phyloP scores from a whole-genome alignment of 441 rosid species.

The Gossypium schwendimanii region DNA sequence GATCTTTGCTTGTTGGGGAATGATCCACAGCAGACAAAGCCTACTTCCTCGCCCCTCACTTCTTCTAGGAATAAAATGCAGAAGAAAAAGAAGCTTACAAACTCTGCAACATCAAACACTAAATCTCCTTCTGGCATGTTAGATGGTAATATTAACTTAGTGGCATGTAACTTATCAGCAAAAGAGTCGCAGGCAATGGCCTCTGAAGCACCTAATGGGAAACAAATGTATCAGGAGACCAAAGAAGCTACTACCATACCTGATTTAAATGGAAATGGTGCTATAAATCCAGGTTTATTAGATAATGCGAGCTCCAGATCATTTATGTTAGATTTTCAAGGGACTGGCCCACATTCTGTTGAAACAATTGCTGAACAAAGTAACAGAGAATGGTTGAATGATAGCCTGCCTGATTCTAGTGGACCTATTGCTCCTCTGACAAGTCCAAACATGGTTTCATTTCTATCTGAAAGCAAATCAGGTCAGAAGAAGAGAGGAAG shows the following conservation, averaged over 20 bases:
- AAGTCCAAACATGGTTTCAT: constrained; percentile 13
- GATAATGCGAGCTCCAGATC: constrained; percentile 21
- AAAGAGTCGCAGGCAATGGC: constrained; percentile 23
- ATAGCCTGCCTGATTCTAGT: constrained; percentile 22
- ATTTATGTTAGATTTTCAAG: constrained; percentile 36
- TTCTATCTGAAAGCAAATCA: constrained; percentile 22
- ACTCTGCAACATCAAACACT: constrained; percentile 24
- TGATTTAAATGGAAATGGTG: constrained; percentile 51
- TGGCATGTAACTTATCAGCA: constrained; percentile 20
- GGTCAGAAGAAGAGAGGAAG: constrained; percentile 42
- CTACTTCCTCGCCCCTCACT: not conserved
- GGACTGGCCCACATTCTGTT: constrained; percentile 26
- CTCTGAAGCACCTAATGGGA: constrained; percentile 21
- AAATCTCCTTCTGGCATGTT: constrained; percentile 33
- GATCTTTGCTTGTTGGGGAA: constrained; percentile 6
- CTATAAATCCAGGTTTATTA: constrained; percentile 11
- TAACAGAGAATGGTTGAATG: constrained; percentile 18
- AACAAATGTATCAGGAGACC: constrained; percentile 14
- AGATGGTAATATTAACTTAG: constrained; percentile 30
- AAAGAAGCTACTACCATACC: constrained; percentile 36
- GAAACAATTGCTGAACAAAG: constrained; percentile 22
- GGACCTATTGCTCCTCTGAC: constrained; percentile 15
- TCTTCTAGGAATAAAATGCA: constrained; percentile 26
- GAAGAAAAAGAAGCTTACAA: constrained; percentile 30
- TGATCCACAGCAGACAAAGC: not conserved